phyloP scores from a whole-genome alignment of 805 yeast species.

The Candida cerambycidarum region DNA sequence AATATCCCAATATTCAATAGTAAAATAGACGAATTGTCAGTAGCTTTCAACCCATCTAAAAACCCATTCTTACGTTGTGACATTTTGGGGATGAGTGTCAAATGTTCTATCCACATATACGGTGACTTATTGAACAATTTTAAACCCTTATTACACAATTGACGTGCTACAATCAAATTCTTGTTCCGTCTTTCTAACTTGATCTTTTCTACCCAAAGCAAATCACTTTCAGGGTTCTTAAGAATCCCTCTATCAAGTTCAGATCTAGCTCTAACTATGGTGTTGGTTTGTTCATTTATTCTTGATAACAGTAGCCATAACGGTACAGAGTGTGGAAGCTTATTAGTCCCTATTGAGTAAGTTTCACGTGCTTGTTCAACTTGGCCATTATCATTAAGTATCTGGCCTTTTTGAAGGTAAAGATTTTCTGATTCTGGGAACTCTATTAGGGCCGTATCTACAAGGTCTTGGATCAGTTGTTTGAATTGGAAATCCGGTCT shows the following conservation, averaged over 20 bases:
- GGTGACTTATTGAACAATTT: slow-evolving; percentile 59
- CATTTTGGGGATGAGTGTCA: slow-evolving; percentile 47
- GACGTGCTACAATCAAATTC: slow-evolving; percentile 52
- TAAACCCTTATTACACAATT: slow-evolving; percentile 57
- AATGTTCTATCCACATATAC: slow-evolving; percentile 62
- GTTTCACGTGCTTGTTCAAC: slow-evolving; percentile 46
- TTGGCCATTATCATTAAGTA: slow-evolving; percentile 36
- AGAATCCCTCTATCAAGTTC: slow-evolving; percentile 65
- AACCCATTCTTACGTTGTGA: slow-evolving; percentile 57
- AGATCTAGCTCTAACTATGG: slow-evolving; percentile 64
- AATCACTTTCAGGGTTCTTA: slow-evolving; percentile 47
- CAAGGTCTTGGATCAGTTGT: slow-evolving; percentile 18
- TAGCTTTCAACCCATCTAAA: slow-evolving; percentile 67
- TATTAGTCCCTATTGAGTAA: slow-evolving; percentile 49
- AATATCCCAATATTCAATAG: slow-evolving; percentile 64
- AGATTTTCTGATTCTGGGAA: slow-evolving; percentile 55
- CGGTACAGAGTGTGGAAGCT: slow-evolving; percentile 40
- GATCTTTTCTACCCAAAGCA: slow-evolving; percentile 59
- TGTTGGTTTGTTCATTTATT: slow-evolving; percentile 46
- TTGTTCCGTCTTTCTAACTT: slow-evolving; percentile 53
- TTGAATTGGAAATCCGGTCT: slow-evolving; percentile 6
- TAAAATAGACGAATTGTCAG: slow-evolving; percentile 59
- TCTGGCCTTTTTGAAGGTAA: slow-evolving; percentile 62
- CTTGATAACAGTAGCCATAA: slow-evolving; percentile 59
- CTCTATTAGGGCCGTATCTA: slow-evolving; percentile 46